Percentiles rank a stretch among this genome's conserved stretches.
phyloP scores from a whole-genome alignment of 805 yeast species.

The Kazachstania africana region DNA sequence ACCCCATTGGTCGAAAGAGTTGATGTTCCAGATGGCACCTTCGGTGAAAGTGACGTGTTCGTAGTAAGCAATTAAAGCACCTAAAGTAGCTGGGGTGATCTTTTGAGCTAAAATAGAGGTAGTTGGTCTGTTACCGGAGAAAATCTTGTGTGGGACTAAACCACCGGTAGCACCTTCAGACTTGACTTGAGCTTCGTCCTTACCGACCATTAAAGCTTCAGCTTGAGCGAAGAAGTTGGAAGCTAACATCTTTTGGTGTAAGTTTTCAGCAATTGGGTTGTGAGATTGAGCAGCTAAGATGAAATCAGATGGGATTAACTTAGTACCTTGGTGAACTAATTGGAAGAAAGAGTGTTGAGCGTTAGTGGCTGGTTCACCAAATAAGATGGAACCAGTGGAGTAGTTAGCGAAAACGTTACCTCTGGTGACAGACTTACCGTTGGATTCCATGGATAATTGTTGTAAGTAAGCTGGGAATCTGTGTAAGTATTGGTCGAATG shows the following conservation, averaged over 20 bases:
- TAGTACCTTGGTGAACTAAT: constrained; percentile 97
- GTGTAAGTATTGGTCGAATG: constrained; percentile 97
- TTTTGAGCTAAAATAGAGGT: constrained; percentile 92
- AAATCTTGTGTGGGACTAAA: constrained; percentile 88
- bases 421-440: constrained; percentile 95
- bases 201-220: constrained; percentile 95
- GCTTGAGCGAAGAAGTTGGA: constrained; percentile 98
- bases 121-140: constrained; percentile 98
- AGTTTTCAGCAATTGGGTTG: constrained; percentile 88
- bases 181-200: constrained; percentile 70
- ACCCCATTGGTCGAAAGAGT: constrained; percentile 99
- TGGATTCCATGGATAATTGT: constrained; percentile 97
- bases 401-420: constrained; percentile 83
- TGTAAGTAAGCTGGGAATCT: constrained; percentile 99
- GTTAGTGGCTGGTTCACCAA: constrained; percentile 98
- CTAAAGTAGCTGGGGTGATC: constrained; percentile 92
- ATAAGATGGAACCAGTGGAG: constrained; percentile 90
- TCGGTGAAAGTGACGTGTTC: constrained; percentile 95
- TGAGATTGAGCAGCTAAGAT: constrained; percentile 95
- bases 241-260: constrained; percentile 97
- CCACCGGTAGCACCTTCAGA: constrained; percentile 82
- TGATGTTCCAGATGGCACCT: constrained; percentile 99
- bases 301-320: constrained; percentile 93
- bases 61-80: constrained; percentile 94
- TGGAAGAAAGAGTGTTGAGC: constrained; percentile 99